Evolutionary conservation across 352 stramenopile species (phyloP), one percentile per base, ranked within the genome.

Genomic region (Peronospora tabacina): DNA sequence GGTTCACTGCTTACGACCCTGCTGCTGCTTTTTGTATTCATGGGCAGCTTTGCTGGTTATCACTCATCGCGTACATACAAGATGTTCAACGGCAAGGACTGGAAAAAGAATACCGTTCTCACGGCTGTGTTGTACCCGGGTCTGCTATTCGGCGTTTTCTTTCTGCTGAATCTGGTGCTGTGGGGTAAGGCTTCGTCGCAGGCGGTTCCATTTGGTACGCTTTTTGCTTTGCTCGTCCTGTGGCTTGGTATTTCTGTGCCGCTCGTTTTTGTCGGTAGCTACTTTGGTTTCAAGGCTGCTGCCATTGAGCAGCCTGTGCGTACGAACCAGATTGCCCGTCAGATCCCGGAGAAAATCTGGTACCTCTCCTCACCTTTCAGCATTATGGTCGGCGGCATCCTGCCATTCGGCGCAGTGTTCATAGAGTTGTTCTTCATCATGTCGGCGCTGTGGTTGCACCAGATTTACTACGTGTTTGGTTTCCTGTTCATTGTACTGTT

Each of bases 381-480:
- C 48, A 97, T 98, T 56, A 59, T 98, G 12, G 72, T 99, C 7
- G 97, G 96, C 36, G 97, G 97, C 44, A 94, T 99, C 35, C 68
- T 99, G 17, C 97, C 97, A 12, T 99, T 99, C 65, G 97, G 96
- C 29, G 95, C 95, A 7, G 95, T 99, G 34, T 99, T 98, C 70
- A 98, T 99, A 57, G 97, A 99, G 68, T 85, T 99, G 17, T 99
- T 98, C 69, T 99, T 99, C 79, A 99, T 99, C 71, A 98, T 99
- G 94, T 97, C 85, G 55, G 95, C 96, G 43, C 73, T 99, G 26
- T 99, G 97, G 96, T 68, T 99, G 41, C 91, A 99, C 74, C 92
- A 98, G 83, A 97, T 98, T 58, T 99, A 99, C 82, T 98, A 98
- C 78, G 95, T 99, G 29, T 99, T 99, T 72, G 95, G 97, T 44